Evolutionary conservation across 495 filamentous ascomycete species (phyloP), one percentile per base, ranked within the genome.

Genomic region (Aspergillus incahuasiensis): DNA sequence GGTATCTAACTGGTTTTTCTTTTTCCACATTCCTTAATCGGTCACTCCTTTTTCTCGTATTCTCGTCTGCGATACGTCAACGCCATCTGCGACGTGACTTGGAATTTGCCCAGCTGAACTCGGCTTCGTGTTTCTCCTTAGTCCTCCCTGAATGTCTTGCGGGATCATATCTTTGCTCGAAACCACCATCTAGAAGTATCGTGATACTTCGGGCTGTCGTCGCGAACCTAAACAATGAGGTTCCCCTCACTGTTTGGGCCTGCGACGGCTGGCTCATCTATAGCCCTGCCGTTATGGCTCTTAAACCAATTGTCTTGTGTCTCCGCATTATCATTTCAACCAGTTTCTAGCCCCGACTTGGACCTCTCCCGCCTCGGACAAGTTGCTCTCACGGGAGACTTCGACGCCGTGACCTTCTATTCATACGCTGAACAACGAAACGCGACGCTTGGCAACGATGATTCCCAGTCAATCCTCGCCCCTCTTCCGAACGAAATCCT

Each of bases 371-470:
- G 84, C 52, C 78, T 97, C 46, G 94, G 95, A 52, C 84, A 86
- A 57, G 85, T 97, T 50, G 91, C 88, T 38, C 78, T 98, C 51
- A 90, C 85, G 11, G 94, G 94, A 56, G 86, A 97, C 71, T 99
- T 97, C 67, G 81, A 87, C 65, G 86, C 90, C 35, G 88, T 97
- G 48, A 96, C 95, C 28, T 77, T 97, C 16, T 97, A 92, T 75
- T 76, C 88, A 65, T 97, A 87, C 68, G 74, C 85, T 61, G 85
- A 84, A 59, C 92, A 99, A 69, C 84, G 79, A 34, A 82, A 95
- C 70, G 71, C 79, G 32, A 71, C 79, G 6, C 78, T 83, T 60
- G 82, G 63, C 56, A 82, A 79, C 47, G 90, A 94, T 78, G 89
- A 89, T 61, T 87, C 84, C 52, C 85, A 92, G 60, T 86, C 88